Conservation (phyloP, 768 basidiomycete genomes). For the Leccinum aurantiacum region DNA sequence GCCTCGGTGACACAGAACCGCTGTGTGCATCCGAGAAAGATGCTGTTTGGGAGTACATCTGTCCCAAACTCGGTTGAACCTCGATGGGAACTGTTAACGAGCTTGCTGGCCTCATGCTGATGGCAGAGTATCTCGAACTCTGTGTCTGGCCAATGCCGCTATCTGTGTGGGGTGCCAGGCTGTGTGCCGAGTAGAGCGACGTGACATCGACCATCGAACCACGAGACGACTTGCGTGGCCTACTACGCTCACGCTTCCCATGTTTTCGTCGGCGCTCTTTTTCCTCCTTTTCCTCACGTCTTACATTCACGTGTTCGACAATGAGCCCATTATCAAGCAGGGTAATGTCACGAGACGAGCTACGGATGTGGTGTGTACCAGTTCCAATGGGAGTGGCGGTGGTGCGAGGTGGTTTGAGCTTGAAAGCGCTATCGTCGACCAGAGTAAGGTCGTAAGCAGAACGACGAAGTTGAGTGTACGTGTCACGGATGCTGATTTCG, state of each 20-base stretch:
- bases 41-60: constrained; percentile 71
- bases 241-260: constrained; percentile 54
- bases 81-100: constrained; percentile 60
- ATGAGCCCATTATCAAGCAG: constrained; percentile 88
- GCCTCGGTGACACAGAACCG: constrained; percentile 63
- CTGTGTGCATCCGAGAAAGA: constrained; percentile 83
- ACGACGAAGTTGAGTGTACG: constrained; percentile 75
- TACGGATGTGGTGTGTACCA: constrained; percentile 41
- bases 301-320: constrained; percentile 83
- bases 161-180: constrained; percentile 55
- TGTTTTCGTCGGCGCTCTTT: constrained; percentile 68
- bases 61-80: constrained; percentile 56
- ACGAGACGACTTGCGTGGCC: constrained; percentile 71
- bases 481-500: constrained; percentile 76
- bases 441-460: constrained; percentile 68
- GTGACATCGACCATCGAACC: constrained; percentile 70
- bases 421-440: constrained; percentile 60
- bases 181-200: constrained; percentile 70
- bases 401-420: constrained; percentile 63
- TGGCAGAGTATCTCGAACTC: constrained; percentile 59
- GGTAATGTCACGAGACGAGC: constrained; percentile 70
- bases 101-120: constrained; percentile 59
- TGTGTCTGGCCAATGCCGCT: constrained; percentile 54
- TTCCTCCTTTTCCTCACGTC: constrained; percentile 75
- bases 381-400: constrained; percentile 34